phyloP scores from a whole-genome alignment of 1,284 basidiomycete genomes.

The Coriolopsis trogii region DNA sequence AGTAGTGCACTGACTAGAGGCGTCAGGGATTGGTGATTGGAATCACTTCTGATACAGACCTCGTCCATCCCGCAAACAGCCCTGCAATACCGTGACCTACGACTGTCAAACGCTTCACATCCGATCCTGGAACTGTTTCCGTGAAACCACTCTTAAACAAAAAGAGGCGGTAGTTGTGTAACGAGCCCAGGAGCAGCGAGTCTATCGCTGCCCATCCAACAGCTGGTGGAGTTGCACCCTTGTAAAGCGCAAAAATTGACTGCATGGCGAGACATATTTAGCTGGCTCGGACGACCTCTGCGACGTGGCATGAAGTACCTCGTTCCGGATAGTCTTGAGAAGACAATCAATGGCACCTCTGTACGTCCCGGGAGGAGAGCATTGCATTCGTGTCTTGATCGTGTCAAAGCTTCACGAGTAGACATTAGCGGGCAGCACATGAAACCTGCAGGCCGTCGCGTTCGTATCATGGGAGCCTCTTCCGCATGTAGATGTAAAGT shows the following conservation, averaged over 20 bases:
- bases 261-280: too few species aligned
- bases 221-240: constrained; percentile 75
- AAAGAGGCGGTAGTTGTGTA: constrained; percentile 75
- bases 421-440: too few species aligned
- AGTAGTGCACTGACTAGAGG: constrained; percentile 51
- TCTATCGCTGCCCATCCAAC: constrained; percentile 81
- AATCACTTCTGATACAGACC: constrained; percentile 38
- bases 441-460: too few species aligned
- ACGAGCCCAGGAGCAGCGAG: constrained; percentile 72
- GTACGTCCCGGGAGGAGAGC: constrained; percentile 72
- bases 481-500: not conserved
- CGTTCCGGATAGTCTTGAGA: constrained; percentile 61
- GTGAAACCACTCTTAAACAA: constrained; percentile 57
- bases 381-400: constrained; percentile 75
- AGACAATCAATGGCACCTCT: constrained; percentile 70
- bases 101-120: constrained; percentile 52
- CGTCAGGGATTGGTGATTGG: too few species aligned
- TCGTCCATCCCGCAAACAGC: constrained; percentile 76
- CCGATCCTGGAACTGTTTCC: constrained; percentile 49
- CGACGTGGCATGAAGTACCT: constrained; percentile 45
- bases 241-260: constrained; percentile 56
- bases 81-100: constrained; percentile 71
- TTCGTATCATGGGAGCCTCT: not conserved
- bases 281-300: too few species aligned
- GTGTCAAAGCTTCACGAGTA: constrained; percentile 70